Conservation (phyloP, 2,329 filamentous ascomycete genomes). For the Aurifilum marmelostoma region DNA sequence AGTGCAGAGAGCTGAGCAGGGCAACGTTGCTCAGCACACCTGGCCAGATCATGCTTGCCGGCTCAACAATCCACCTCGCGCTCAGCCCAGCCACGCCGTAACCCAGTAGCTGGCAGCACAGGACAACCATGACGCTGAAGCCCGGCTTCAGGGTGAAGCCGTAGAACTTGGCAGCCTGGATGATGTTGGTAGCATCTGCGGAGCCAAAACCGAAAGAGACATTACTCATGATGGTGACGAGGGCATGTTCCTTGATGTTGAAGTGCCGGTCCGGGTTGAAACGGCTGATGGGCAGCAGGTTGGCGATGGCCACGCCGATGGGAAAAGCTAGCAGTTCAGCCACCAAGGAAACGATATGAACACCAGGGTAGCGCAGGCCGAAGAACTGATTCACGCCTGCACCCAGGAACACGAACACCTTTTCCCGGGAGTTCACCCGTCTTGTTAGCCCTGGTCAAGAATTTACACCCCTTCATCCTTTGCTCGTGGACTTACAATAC, state of each 20-base stretch:
- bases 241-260: constrained; percentile 51
- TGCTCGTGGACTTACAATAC: constrained; percentile 38
- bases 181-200: constrained; percentile 50
- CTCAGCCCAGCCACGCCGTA: constrained; percentile 45
- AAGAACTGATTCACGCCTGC: constrained; percentile 53
- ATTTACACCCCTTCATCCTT: background rate
- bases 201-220: constrained; percentile 51
- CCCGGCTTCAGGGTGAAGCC: constrained; percentile 44
- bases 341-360: constrained; percentile 49
- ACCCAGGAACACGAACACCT: constrained; percentile 49
- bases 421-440: background rate
- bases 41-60: constrained; percentile 45
- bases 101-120: constrained; percentile 44
- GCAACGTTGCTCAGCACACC: constrained; percentile 43
- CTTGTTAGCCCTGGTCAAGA: background rate
- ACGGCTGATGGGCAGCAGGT: constrained; percentile 42
- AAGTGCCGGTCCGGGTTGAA: constrained; percentile 48
- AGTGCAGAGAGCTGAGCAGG: constrained; percentile 43
- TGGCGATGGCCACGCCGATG: constrained; percentile 44
- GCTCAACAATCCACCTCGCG: constrained; percentile 42
- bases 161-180: constrained; percentile 48
- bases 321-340: constrained; percentile 50
- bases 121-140: constrained; percentile 42
- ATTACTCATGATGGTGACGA: constrained; percentile 53
- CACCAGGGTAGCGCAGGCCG: constrained; percentile 48